phyloP scores from a whole-genome alignment of 495 filamentous ascomycete genomes.

The Hyaloscypha variabilis region DNA sequence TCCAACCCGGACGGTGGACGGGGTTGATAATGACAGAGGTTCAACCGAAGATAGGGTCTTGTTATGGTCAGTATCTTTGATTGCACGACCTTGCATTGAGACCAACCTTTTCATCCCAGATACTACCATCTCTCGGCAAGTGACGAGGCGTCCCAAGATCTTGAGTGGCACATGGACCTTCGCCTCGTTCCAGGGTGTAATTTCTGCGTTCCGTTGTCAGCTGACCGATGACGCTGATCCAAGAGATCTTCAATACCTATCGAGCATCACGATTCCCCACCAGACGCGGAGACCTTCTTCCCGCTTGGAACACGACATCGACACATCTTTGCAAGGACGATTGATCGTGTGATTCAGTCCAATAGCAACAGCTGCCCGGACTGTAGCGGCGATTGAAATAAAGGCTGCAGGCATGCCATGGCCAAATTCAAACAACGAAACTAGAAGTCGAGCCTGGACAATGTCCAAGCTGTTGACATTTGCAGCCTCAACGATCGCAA shows the following conservation, averaged over 20 bases:
- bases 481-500: slow-evolving; percentile 38
- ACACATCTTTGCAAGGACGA: not conserved
- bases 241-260: slow-evolving; percentile 13
- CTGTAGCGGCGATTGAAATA: slow-evolving; percentile 34
- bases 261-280: slow-evolving; percentile 30
- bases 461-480: slow-evolving; percentile 41
- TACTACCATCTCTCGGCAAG: slow-evolving; percentile 18
- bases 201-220: slow-evolving; percentile 10
- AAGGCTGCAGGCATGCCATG: slow-evolving; percentile 48
- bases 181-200: slow-evolving; percentile 21
- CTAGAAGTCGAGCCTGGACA: slow-evolving; percentile 43
- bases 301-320: not conserved
- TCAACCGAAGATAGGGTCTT: slow-evolving; percentile 21
- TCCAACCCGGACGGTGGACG: slow-evolving; percentile 20
- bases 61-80: not conserved
- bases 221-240: not conserved
- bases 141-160: slow-evolving; percentile 16
- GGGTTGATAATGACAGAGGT: slow-evolving; percentile 23
- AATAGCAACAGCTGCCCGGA: slow-evolving; percentile 19
- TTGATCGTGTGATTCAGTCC: slow-evolving; percentile 13
- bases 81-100: too few relatives aligned
- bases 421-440: slow-evolving; percentile 47
- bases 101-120: slow-evolving; percentile 19
- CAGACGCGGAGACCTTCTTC: slow-evolving; percentile 21
- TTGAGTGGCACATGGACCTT: slow-evolving; percentile 17